Base-by-base conservation (phyloP, 2,329 filamentous ascomycete species). In the Fusarium denticulatum region DNA sequence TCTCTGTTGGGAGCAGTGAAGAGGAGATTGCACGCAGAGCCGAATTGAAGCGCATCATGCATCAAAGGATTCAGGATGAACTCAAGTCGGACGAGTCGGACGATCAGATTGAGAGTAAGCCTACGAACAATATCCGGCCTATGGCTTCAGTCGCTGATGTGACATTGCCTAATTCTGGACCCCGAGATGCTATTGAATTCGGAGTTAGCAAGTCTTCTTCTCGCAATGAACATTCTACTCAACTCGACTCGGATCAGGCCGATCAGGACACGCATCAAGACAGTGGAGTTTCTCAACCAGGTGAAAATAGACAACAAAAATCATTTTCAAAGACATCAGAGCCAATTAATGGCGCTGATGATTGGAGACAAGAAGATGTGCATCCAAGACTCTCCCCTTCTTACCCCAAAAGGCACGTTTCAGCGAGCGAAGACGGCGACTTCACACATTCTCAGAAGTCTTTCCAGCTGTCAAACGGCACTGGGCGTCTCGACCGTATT, bases 31-130 rank as follows among this genome's bases (percentile, higher is more conserved):
- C 87, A 58, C 83, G 88, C 34, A 84, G 88, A 72, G 88, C 88
- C 34, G 88, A 90, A 72, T 79, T 91, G 60, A 87, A 85, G 72
- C 84, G 88, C 26, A 80, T 90, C 14, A 86, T 88, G 79, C 86
- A 87, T 55, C 86, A 86, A 72, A 84, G 88, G 69, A 90, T 90
- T n/a, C 87, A 87, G 69, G 85, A 89, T 47, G 89, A 90, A 73
- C 81, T 91, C 7, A 84, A 86, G 50, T 85, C 80, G 43, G 87
- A 88, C 42, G 80, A 83, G 40, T 76, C 79, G 15, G 81, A 82
- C 52, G 82, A 84, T 24, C 79, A 81, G 24, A 64, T 72, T 3
- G 81, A 77, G 45, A 76, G 77, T 10, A 74, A 67, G 18, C 79
- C 81, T 16, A 73, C 70, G 20, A 71, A 74, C 26, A 79, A 73